Base-by-base conservation (phyloP, 2,329 filamentous ascomycete species). In the Rutstroemia sp. region DNA sequence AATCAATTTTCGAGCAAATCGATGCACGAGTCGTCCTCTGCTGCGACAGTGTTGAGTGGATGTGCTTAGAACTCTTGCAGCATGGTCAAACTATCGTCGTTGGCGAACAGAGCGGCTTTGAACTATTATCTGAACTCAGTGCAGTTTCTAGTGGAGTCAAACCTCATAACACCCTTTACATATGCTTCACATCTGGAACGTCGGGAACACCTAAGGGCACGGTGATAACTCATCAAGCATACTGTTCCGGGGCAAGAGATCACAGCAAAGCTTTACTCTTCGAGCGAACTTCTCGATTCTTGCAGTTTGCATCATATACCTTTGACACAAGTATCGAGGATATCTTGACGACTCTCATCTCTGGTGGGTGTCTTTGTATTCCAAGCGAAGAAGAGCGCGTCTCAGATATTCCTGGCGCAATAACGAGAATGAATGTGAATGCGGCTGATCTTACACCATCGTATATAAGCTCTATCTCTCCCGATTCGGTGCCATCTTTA, bases 101-200 rank as follows among this genome's bases (percentile, higher is more conserved):
- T 21, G 34, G 19, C 5, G 21, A 48, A 12, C 16, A 54, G 19
- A 48, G n/a, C 27, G 12, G 42, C 34, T 10, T 38, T 48, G n/a
- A 16, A 37, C 16, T 5, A 19, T 4, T 12, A 19, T 5, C 42
- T 44, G 27, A 8, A 4, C 16, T 9, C 0, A 16, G 38, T 44
- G n/a, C 12, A 48, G 10, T 41, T 41, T 3, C 27, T 12, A 54
- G 34, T 16, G 21, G 27, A 42, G 54, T 46, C 17, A 34, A 42
- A n/a, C 51, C 51, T n/a, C n/a, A 37, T 30, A 49, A 51, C 9
- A 48, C 54, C 21, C 72, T 72, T 0, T 78, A 75, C 54, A 25
- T 77, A 0, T 73, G 69, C 53, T 76, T 75, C 58, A 76, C 75
- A 0, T 76, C 73, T 0, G 74, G 74, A 0, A 72, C 71, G 6